Conservation (phyloP, 1,284 basidiomycete genomes). For the Dichomitus squalens region DNA sequence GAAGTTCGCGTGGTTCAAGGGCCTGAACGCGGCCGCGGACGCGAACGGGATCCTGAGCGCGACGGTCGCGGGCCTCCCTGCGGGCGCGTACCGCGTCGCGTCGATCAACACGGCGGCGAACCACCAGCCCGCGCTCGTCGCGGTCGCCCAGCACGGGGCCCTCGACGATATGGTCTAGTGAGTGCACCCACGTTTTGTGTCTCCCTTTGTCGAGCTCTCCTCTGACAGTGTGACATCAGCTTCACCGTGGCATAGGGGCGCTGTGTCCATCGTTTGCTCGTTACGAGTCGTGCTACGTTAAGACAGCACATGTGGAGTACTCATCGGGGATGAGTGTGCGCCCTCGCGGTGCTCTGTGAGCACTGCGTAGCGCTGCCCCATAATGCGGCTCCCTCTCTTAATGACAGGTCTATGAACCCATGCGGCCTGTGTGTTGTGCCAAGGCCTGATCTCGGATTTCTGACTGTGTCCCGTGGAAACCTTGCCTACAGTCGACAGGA, state of each 20-base stretch:
- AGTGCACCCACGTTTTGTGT: slow-evolving; percentile 22
- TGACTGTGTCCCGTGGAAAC: too few species aligned
- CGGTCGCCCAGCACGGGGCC: slow-evolving; percentile 52
- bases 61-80: slow-evolving; percentile 52
- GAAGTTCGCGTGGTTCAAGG: slow-evolving; percentile 70
- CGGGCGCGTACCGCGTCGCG: slow-evolving; percentile 61
- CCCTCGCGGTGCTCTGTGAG: not conserved
- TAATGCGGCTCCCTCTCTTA: not conserved
- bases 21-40: slow-evolving; percentile 52
- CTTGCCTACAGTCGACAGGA: too few species aligned
- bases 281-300: not conserved
- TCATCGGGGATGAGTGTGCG: not conserved
- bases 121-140: slow-evolving; percentile 59
- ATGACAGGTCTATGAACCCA: not conserved
- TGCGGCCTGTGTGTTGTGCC: slow-evolving; percentile 10
- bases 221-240: not conserved
- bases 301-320: not conserved
- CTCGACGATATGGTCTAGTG: slow-evolving; percentile 49
- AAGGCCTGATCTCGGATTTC: too few species aligned
- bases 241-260: not conserved
- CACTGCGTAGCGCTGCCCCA: not conserved
- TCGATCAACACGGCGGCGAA: slow-evolving; percentile 60
- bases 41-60: slow-evolving; percentile 50
- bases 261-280: too few species aligned
- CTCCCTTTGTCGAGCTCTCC: too few species aligned